Base-by-base conservation (phyloP, 1,139 yeast species). In the Pichia sp. region DNA sequence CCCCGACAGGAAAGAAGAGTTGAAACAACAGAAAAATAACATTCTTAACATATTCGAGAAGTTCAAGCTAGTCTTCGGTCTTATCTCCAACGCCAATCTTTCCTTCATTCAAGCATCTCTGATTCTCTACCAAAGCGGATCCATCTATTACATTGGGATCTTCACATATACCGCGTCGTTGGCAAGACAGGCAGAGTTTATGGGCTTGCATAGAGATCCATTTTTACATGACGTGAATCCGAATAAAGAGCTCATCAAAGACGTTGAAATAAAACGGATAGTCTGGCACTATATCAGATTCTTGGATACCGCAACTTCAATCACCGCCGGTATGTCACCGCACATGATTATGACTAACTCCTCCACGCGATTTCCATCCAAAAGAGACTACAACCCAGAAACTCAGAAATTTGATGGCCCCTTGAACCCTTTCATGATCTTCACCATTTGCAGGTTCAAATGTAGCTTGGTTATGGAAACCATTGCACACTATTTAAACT, bases 151-250 rank as follows among this genome's bases (percentile, higher is more conserved):
- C 52, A 38, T 58, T 13, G 61, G 59, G 1, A 42, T 58, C 16
- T 58, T 58, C 46, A 49, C 62, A 4, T 54, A 50, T 15, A 58
- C 61, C 5, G 58, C 61, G 4, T 53, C 52, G 10, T 36, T 59
- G 11, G 44, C 61, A 4, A 54, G 62, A 31, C 57, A 56, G 23
- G 61, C 62, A 0, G 62, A 58, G 46, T 58, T 46, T 19, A 58
- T 59, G 60, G 61, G 62, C 1, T 36, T 59, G 10, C 62, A 57
- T 53, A 52, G 61, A 52, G 62, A 59, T 43, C 60, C 62, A 7
- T 10, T 58, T 4, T 16, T 59, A 13, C 61, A 59, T 54, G 54
- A 59, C 41, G 56, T 56, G n/a, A 46, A 48, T 41, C 56, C 59
- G 6, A 47, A 51, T 13, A 53, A 51, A 34, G 51, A 42, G 11